These are phyloP conservation scores for Williopsis jadinii DNA, from an alignment of 1,139 yeast species.

Conservation along the genomic window DNA sequence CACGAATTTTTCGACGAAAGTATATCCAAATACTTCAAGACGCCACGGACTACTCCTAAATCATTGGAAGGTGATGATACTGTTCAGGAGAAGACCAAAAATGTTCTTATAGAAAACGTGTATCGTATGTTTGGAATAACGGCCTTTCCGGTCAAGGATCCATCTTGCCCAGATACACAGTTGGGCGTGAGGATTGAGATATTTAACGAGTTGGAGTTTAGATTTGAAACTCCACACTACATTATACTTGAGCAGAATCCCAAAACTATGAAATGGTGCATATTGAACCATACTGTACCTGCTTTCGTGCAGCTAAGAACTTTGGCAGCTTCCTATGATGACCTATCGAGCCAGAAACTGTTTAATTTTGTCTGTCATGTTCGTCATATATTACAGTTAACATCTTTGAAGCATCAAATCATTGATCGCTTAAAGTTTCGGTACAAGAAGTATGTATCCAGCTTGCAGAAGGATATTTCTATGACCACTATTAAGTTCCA, in stretches of 20 bases:
- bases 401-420: conserved; percentile 16
- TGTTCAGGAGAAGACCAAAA: conserved; percentile 1
- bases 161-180: conserved; percentile 14
- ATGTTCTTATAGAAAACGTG: conserved; percentile 6
- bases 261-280: conserved; percentile 28
- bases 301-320: conserved; percentile 27
- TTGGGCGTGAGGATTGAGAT: conserved; percentile 40
- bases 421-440: conserved; percentile 8
- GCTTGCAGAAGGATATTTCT: conserved; percentile 17
- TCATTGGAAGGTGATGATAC: neutral
- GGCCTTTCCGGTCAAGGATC: conserved; percentile 38
- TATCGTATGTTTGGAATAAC: conserved; percentile 35
- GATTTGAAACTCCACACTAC: conserved; percentile 35
- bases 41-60: conserved; percentile 10
- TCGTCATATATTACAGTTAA: conserved; percentile 11
- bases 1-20: conserved; percentile 30
- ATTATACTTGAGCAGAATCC: conserved; percentile 29
- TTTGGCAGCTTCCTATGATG: conserved; percentile 13
- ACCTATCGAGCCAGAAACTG: conserved; percentile 11
- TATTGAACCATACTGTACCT: conserved; percentile 41
- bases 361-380: conserved; percentile 10
- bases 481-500: conserved; percentile 14
- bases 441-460: conserved; percentile 5
- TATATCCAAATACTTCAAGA: conserved; percentile 22
- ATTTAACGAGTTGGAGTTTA: conserved; percentile 24